Evolutionary conservation across 1,284 basidiomycete species (phyloP).

Genomic region (Ganoderma lucidum): DNA sequence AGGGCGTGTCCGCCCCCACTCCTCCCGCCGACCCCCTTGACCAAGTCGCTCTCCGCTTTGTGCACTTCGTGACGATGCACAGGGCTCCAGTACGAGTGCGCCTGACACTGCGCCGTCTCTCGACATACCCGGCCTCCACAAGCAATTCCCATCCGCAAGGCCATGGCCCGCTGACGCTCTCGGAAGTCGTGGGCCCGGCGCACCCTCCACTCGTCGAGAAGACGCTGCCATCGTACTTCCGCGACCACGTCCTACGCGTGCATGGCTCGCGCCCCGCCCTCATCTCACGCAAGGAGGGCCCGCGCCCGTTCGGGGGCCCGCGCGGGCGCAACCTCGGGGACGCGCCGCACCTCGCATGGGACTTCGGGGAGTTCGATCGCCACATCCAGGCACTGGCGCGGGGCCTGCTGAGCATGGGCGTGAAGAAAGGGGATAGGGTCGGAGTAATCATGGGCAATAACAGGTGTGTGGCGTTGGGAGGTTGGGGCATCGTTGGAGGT

Average conservation of each 20-base stretch:
- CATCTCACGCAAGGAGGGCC: conserved; percentile 67
- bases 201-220: conserved; percentile 65
- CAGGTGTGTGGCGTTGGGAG: conserved; percentile 54
- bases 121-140: neutral
- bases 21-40: neutral
- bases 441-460: conserved; percentile 87
- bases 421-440: conserved; percentile 81
- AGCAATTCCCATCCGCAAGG: neutral
- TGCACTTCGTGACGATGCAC: neutral
- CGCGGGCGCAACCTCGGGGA: conserved; percentile 55
- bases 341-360: conserved; percentile 71
- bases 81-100: neutral
- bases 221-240: conserved; percentile 74
- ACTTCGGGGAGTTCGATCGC: conserved; percentile 73
- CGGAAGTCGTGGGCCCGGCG: conserved; percentile 65
- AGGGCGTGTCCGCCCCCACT: neutral
- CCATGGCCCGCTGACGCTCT: conserved; percentile 42
- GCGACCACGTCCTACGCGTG: conserved; percentile 57
- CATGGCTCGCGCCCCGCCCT: conserved; percentile 67
- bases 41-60: neutral
- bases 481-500: neutral
- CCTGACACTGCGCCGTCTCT: conserved; percentile 13
- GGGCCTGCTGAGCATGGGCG: conserved; percentile 75
- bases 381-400: conserved; percentile 75
- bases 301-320: conserved; percentile 68